Evolutionary conservation across 441 rosid species (phyloP).

Genomic region (Adansonia madagascariensis): DNA sequence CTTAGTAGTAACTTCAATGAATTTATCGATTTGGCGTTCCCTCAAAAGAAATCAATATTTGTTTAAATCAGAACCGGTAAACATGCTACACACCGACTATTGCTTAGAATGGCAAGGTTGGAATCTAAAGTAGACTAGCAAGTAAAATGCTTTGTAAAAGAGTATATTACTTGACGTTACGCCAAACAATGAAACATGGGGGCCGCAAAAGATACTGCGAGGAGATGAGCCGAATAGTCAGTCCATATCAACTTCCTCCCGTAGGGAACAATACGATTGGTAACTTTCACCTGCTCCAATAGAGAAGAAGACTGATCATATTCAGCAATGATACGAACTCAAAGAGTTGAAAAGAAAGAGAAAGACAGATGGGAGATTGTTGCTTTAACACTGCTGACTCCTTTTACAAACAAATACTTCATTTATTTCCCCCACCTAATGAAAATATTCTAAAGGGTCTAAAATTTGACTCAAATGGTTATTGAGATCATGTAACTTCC

Average conservation of each 20-base stretch:
- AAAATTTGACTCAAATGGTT: conserved; percentile 19
- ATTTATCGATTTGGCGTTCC: too few species aligned
- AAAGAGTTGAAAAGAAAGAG: conserved; percentile 1
- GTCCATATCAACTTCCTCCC: neutral
- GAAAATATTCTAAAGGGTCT: neutral
- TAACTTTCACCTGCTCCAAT: neutral
- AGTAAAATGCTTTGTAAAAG: neutral
- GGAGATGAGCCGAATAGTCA: neutral
- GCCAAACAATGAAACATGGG: neutral
- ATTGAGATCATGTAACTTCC: conserved; percentile 20
- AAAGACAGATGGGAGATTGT: neutral
- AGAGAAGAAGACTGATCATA: neutral
- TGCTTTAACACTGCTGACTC: neutral
- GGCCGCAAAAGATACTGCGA: neutral
- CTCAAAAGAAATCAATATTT: neutral
- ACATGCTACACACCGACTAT: neutral
- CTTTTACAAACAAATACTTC: neutral
- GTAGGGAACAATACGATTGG: neutral
- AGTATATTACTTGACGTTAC: neutral
- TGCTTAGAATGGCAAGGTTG: too few species aligned
- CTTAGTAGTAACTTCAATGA: too few species aligned
- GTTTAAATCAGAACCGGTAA: neutral
- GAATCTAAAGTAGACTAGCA: too few species aligned
- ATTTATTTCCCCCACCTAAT: neutral
- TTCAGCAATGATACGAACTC: neutral